A percentile compares a stretch with the other conserved stretches of the same genome.
Evolutionary conservation across 176 grass and related monocot species (phyloP).

Genomic region (Tillandsia fasciculata): DNA sequence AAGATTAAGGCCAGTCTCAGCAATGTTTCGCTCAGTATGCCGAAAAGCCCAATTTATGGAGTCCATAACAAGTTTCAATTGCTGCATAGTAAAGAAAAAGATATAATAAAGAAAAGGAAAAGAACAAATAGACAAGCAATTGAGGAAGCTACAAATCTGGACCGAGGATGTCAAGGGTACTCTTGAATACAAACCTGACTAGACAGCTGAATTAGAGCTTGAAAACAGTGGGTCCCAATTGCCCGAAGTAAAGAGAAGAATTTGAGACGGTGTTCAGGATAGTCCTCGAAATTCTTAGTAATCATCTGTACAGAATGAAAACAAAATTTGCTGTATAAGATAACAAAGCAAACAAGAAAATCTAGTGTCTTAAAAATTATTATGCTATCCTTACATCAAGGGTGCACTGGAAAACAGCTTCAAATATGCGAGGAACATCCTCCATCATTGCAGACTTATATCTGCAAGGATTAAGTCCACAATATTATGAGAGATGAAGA

Average conservation of each 20-base stretch:
- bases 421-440: conserved; percentile 83
- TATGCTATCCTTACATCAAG: conserved; percentile 51
- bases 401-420: conserved; percentile 97
- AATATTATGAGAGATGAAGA: neutral
- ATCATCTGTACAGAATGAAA: conserved; percentile 65
- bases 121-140: neutral
- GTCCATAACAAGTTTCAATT: conserved; percentile 99
- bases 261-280: conserved; percentile 97
- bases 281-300: conserved; percentile 97
- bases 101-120: conserved; percentile 22
- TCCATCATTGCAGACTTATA: conserved; percentile 95
- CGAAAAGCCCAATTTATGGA: conserved; percentile 98
- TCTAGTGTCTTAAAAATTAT: neutral
- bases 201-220: conserved; percentile 95
- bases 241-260: conserved; percentile 94
- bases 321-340: conserved; percentile 7
- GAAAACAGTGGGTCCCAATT: conserved; percentile 96
- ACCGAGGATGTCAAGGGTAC: neutral
- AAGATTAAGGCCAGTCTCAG: conserved; percentile 91
- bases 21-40: conserved; percentile 99
- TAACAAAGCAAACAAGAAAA: neutral
- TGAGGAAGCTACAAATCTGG: neutral
- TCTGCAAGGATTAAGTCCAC: conserved; percentile 22
- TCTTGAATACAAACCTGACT: conserved; percentile 51
- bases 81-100: conserved; percentile 34